These are phyloP conservation scores for Massariosphaeria phaeospora DNA, from an alignment of 495 filamentous ascomycete species.

Conservation along the genomic window DNA sequence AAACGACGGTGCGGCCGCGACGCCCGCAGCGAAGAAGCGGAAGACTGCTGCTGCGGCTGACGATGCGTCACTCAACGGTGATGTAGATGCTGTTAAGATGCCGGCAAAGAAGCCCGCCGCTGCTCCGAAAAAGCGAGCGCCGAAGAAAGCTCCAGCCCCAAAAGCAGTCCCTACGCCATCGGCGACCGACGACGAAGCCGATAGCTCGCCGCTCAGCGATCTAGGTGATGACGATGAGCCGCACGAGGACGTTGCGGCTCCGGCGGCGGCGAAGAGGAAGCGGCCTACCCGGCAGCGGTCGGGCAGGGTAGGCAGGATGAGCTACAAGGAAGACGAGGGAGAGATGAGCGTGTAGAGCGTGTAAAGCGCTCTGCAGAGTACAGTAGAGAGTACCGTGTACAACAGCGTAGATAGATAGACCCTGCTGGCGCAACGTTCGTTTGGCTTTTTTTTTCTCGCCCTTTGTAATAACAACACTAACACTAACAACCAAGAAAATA, in stretches of 20 bases:
- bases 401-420: no score
- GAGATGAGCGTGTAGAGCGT: constrained; percentile 25
- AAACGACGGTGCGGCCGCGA: constrained; percentile 34
- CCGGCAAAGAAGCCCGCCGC: constrained; percentile 17
- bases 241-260: constrained; percentile 37
- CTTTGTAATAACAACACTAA: no score
- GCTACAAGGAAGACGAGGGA: constrained; percentile 21
- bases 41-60: constrained; percentile 4
- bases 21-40: constrained; percentile 32
- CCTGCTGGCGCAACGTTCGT: no score
- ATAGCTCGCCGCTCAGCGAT: constrained; percentile 22
- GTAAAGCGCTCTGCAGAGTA: no score
- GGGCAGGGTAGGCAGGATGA: constrained; percentile 10
- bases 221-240: no score
- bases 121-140: constrained; percentile 20
- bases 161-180: constrained; percentile 35
- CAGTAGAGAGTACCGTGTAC: no score
- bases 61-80: constrained; percentile 8
- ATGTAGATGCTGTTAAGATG: constrained; percentile 3
- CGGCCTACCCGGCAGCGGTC: constrained; percentile 9
- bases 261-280: constrained; percentile 25
- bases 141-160: constrained; percentile 33
- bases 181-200: constrained; percentile 26
- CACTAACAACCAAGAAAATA: no score
- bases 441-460: no score